These are phyloP conservation scores for Hypericum androsaemum DNA, from an alignment of 345 rosid genomes.

Conservation along the genomic window DNA sequence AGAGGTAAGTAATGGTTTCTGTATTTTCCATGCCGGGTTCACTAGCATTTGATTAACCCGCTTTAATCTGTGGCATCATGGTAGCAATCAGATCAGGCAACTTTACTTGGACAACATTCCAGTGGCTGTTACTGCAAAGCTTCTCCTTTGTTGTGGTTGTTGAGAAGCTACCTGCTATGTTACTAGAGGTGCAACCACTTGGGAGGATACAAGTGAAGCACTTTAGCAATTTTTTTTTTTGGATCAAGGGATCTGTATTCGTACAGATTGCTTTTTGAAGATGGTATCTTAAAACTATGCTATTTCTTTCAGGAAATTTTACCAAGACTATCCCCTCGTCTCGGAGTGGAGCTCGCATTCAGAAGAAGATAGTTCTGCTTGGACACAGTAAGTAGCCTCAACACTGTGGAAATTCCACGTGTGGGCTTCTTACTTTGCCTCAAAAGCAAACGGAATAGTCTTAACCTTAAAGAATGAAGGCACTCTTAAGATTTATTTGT, in stretches of 20 bases:
- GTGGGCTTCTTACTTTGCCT: neutral
- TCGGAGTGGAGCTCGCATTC: conserved; percentile 57
- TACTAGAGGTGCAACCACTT: neutral
- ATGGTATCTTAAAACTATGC: conserved; percentile 1
- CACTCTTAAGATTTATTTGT: too few relatives aligned
- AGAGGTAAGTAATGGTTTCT: too few relatives aligned
- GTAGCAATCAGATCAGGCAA: conserved; percentile 12
- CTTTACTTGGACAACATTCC: conserved; percentile 11
- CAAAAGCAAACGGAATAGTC: neutral
- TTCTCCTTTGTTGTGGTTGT: neutral
- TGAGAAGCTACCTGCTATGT: neutral
- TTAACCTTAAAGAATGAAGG: too few relatives aligned
- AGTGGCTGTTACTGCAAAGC: neutral
- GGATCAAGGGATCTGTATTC: conserved; percentile 3
- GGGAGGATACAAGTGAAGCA: neutral
- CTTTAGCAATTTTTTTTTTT: neutral
- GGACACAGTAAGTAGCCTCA: conserved; percentile 27
- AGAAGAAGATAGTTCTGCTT: conserved; percentile 67
- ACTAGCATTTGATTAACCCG: neutral
- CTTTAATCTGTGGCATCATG: conserved; percentile 9
- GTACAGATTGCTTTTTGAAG: conserved; percentile 1
- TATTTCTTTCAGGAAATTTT: conserved; percentile 42
- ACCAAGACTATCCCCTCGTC: conserved; percentile 62
- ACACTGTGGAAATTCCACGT: conserved; percentile 5
- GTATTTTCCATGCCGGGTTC: too few relatives aligned